These are phyloP conservation scores for Scytalidium sp. DNA, from an alignment of 2,329 filamentous ascomycete genomes.

Conservation along the genomic window DNA sequence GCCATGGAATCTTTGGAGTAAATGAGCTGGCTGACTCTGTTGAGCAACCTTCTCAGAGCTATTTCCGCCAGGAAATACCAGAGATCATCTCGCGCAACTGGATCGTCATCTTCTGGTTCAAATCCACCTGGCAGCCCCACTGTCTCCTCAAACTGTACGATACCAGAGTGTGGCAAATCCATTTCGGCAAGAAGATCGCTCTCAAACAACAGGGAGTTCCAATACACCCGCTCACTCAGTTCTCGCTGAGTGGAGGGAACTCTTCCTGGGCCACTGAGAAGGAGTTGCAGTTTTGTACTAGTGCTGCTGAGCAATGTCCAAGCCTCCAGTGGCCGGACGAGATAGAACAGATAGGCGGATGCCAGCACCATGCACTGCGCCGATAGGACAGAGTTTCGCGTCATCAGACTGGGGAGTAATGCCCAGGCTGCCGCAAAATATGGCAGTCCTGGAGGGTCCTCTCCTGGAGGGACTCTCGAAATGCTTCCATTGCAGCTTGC, in stretches of 20 bases:
- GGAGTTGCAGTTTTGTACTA: constrained; percentile 76
- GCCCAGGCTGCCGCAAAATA: constrained; percentile 82
- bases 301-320: constrained; percentile 79
- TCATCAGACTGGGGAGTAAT: constrained; percentile 75
- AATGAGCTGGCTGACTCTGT: constrained; percentile 75
- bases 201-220: constrained; percentile 79
- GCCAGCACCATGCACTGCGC: constrained; percentile 79
- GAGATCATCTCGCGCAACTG: constrained; percentile 69
- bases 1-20: constrained; percentile 72
- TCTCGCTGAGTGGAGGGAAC: constrained; percentile 70
- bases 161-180: constrained; percentile 78
- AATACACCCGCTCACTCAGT: constrained; percentile 75
- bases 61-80: constrained; percentile 89
- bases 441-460: constrained; percentile 71
- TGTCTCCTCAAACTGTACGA: constrained; percentile 77
- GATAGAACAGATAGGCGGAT: constrained; percentile 78
- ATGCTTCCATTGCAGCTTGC: constrained; percentile 75
- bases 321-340: constrained; percentile 77
- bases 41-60: constrained; percentile 71
- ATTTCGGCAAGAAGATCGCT: constrained; percentile 77
- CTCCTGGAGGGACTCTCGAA: constrained; percentile 63
- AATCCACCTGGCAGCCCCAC: constrained; percentile 78
- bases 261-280: constrained; percentile 70
- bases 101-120: constrained; percentile 62
- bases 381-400: constrained; percentile 72